Base-by-base conservation (phyloP, 768 basidiomycete species). In the Pleurotus platypus region DNA sequence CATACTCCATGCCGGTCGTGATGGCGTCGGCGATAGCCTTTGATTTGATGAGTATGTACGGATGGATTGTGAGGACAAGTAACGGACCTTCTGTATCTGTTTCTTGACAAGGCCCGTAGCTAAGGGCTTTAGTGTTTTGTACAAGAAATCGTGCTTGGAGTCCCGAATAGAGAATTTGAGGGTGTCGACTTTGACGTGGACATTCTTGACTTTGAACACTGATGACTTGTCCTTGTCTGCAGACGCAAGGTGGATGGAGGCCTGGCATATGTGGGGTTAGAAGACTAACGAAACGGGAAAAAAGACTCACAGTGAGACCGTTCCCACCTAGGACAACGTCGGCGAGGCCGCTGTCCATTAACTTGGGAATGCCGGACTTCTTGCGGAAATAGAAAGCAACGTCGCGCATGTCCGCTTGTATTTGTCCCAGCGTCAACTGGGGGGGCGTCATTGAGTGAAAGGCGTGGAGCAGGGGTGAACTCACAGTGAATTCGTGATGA, bases 341-440 rank as follows among this genome's bases (percentile, higher is more conserved):
- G 5, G 92, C 93, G 15, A 94, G 70, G 45, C 93, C 94, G 5
- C 84, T 85, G 70, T 96, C 94, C 49, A 69, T 78, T 69, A 94
- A 71, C 77, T 87, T 92, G 2, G 89, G 84, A 63, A 92, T 82
- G 2, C 92, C 92, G 4, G 76, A 81, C 82, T 94, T 95, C 78
- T 86, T 92, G 61, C 78, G 79, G 78, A 92, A 94, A 68, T 88
- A 92, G 70, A 98, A 96, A 7, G 90, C 88, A 12, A 97, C 91
- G 63, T 98, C 94, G 13, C 90, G 83, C 83, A 98, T 89, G 62
- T 97, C 94, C 4, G 90, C 89, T 68, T 98, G 94, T 63, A 97
- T 90, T 70, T 98, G 94, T 26, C 77, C 78, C 38, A 97, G 77
- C 6, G 83, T 85, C 55, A 97, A 67, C 37, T 37, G n/a, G 37